Conservation (phyloP, 2,329 filamentous ascomycete genomes). For the Neonectria ditissima region DNA sequence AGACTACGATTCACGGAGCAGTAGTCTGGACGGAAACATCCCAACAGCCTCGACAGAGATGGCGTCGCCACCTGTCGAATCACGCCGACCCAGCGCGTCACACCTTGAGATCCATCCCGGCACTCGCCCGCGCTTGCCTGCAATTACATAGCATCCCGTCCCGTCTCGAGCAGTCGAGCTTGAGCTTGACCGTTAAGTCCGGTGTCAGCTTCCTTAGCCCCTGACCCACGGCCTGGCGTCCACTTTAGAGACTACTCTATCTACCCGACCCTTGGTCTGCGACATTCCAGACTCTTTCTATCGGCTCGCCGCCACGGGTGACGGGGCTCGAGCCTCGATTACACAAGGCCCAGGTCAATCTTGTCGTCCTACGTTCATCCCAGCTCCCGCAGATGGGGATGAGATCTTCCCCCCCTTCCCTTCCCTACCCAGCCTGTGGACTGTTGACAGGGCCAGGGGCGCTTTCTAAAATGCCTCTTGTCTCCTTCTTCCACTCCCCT, state of each 20-base stretch:
- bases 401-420: slow-evolving; percentile 35
- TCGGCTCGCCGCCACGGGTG: slow-evolving; percentile 23
- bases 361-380: slow-evolving; percentile 33
- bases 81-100: slow-evolving; percentile 16
- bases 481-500: slow-evolving; percentile 7
- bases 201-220: slow-evolving; percentile 7
- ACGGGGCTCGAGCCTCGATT: slow-evolving; percentile 16
- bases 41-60: not conserved
- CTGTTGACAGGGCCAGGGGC: slow-evolving; percentile 18
- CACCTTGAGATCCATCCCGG: slow-evolving; percentile 20
- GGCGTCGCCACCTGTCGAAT: slow-evolving; percentile 17
- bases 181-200: not conserved
- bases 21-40: not conserved
- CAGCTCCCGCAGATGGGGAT: slow-evolving; percentile 33
- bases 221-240: slow-evolving; percentile 10
- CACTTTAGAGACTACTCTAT: slow-evolving; percentile 26
- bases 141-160: not conserved
- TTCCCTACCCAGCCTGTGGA: slow-evolving; percentile 27
- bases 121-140: slow-evolving; percentile 9
- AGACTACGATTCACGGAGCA: not conserved
- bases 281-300: slow-evolving; percentile 39
- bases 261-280: slow-evolving; percentile 31
- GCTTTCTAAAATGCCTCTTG: slow-evolving; percentile 19
- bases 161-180: too few relatives aligned
- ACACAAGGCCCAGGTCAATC: slow-evolving; percentile 33